Base-by-base conservation (phyloP, 2,329 filamentous ascomycete species). In the Cryphonectria nitschkei region DNA sequence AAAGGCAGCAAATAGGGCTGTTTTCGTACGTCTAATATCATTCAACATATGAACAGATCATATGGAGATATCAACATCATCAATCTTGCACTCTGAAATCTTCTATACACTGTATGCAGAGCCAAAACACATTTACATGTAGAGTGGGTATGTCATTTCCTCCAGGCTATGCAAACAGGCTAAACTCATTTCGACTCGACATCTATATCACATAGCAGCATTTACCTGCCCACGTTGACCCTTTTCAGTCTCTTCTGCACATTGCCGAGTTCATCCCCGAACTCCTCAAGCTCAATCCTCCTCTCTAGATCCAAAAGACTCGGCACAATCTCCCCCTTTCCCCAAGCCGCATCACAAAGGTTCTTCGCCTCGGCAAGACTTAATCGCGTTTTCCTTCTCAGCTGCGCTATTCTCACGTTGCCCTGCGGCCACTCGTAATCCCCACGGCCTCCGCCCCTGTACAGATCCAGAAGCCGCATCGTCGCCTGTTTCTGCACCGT, bases 341-440 rank as follows among this genome's bases (percentile, higher is more conserved):
- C 80, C 82, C 82, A 84, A 0, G 80, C 80, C 22, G 76, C 73
- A 50, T 83, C 80, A 54, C 81, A 78, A n/a, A 81, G 67, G 2
- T 58, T 68, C 74, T 81, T 82, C 70, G 81, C 80, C 58, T 81
- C 75, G 8, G 66, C 58, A 3, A 83, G 68, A 3, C 74, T 75
- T 16, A 81, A 72, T 29, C 72, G 76, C 69, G 80, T 80, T 2
- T 41, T 70, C 9, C 70, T 70, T 68, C 75, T 67, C 46, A 62
- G 52, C 50, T n/a, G 43, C n/a, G 32, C 41, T 26, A 67, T 19
- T 26, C 39, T 29, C 32, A 13, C 73, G 62, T 74, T 75, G 3
- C 72, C 52, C 6, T 54, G 52, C 29, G 76, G 73, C 39, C 72
- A 76, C 11, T 68, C 64, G 16, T 71, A 74, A 64, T 75, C 75